These are phyloP conservation scores for Penicillium diatomitis DNA, from an alignment of 495 filamentous ascomycete genomes.

Conservation along the genomic window DNA sequence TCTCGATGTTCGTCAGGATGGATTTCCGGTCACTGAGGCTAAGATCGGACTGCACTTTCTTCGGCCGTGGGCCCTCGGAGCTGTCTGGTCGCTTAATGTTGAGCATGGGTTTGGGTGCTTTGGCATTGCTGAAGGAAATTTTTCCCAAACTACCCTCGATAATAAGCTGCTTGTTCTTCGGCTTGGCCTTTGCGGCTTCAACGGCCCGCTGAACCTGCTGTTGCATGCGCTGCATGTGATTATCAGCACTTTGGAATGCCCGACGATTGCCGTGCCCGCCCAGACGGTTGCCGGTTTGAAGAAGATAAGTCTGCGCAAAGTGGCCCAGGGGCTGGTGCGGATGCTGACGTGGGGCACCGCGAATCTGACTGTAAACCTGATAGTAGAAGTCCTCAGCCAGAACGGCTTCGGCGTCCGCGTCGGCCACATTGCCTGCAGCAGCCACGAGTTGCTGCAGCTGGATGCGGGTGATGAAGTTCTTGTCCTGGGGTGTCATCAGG, in stretches of 20 bases:
- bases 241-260: slow-evolving; percentile 71
- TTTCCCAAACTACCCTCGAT: slow-evolving; percentile 98
- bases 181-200: slow-evolving; percentile 90
- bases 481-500: slow-evolving; percentile 97
- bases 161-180: slow-evolving; percentile 96
- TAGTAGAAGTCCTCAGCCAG: slow-evolving; percentile 96
- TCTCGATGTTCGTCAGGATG: slow-evolving; percentile 75
- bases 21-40: slow-evolving; percentile 67
- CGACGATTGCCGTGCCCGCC: slow-evolving; percentile 54
- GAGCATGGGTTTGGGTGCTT: slow-evolving; percentile 86
- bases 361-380: slow-evolving; percentile 90
- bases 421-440: slow-evolving; percentile 76
- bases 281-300: slow-evolving; percentile 76
- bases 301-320: slow-evolving; percentile 96
- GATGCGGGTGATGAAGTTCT: slow-evolving; percentile 98
- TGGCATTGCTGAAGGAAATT: slow-evolving; percentile 97
- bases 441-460: slow-evolving; percentile 93
- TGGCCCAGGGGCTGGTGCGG: slow-evolving; percentile 87
- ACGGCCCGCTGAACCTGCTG: slow-evolving; percentile 97
- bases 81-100: slow-evolving; percentile 89
- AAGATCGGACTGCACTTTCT: slow-evolving; percentile 37
- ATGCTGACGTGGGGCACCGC: slow-evolving; percentile 74
- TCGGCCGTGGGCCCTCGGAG: slow-evolving; percentile 40
- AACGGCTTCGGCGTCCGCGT: slow-evolving; percentile 67
- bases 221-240: slow-evolving; percentile 98